Conservation (phyloP, 345 rosid genomes). For the Theobroma cacao region DNA sequence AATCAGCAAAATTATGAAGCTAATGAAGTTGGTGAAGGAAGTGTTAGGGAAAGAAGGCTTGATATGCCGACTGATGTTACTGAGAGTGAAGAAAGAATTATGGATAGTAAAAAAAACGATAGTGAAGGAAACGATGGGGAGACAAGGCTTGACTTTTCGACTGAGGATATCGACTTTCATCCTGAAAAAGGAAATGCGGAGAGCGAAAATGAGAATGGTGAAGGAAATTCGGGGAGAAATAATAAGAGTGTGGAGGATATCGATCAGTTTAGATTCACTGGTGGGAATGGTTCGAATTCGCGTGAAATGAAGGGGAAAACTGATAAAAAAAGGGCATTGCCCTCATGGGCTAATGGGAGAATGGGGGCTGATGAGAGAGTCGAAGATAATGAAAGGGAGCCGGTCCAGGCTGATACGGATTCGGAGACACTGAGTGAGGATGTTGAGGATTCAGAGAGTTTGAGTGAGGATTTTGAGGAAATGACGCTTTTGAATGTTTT, state of each 20-base stretch:
- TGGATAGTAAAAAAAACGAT: neutral
- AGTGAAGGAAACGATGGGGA: neutral
- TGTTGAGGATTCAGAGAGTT: neutral
- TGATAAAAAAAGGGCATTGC: slow-evolving; percentile 9
- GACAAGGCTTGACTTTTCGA: neutral
- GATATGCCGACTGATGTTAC: slow-evolving; percentile 13
- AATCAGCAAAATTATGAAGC: neutral
- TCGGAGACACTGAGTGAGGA: neutral
- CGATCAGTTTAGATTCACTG: no score
- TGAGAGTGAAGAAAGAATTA: neutral
- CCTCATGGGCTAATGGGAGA: slow-evolving; percentile 7
- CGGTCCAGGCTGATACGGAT: neutral
- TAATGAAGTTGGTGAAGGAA: slow-evolving; percentile 12
- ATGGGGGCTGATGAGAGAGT: neutral
- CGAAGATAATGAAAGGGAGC: neutral
- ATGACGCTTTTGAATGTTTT: slow-evolving; percentile 26
- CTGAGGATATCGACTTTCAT: neutral
- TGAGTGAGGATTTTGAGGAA: neutral
- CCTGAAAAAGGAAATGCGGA: neutral
- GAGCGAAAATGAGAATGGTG: neutral
- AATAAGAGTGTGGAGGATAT: neutral
- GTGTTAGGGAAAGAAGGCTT: slow-evolving; percentile 19
- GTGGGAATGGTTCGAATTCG: neutral
- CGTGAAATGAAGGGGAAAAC: neutral
- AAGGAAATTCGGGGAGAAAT: neutral